These are phyloP conservation scores for Xylariales sp. DNA, from an alignment of 2,329 filamentous ascomycete genomes.

Conservation along the genomic window DNA sequence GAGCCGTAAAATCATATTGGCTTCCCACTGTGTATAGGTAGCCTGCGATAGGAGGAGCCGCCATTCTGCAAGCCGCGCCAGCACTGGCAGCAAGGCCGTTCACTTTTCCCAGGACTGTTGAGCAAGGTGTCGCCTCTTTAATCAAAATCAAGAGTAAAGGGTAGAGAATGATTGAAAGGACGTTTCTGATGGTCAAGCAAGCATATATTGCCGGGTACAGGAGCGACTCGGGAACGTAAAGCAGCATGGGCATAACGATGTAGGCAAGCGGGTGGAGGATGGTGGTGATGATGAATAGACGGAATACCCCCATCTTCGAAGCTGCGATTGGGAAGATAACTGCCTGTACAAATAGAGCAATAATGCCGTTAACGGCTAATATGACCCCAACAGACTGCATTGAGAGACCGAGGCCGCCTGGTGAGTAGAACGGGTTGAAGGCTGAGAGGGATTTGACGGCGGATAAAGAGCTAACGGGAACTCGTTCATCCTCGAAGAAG, in stretches of 20 bases:
- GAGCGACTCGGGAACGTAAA: constrained; percentile 46
- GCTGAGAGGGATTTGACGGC: constrained; percentile 18
- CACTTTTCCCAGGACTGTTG: constrained; percentile 55
- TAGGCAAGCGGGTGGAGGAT: constrained; percentile 60
- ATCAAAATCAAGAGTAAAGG: constrained; percentile 63
- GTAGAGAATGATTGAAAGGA: constrained; percentile 61
- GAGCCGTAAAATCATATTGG: constrained; percentile 52
- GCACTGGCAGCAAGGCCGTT: constrained; percentile 64
- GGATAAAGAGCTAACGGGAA: constrained; percentile 31
- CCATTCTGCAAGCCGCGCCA: constrained; percentile 62
- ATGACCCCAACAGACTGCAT: constrained; percentile 59
- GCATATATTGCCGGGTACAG: constrained; percentile 56
- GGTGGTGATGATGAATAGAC: constrained; percentile 53
- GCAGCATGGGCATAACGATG: constrained; percentile 53
- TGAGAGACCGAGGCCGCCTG: constrained; percentile 59
- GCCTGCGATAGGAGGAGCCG: constrained; percentile 61
- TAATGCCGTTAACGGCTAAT: constrained; percentile 54
- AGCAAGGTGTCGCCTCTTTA: constrained; percentile 59
- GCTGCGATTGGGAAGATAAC: constrained; percentile 59
- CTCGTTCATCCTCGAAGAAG: constrained; percentile 77
- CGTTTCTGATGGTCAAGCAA: constrained; percentile 53
- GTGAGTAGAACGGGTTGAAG: constrained; percentile 48
- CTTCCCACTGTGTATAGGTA: constrained; percentile 59
- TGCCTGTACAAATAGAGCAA: constrained; percentile 56
- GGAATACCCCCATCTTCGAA: constrained; percentile 53